Evolutionary conservation across 306 rosid genomes (phyloP).

Genomic region (Corylus avellana): DNA sequence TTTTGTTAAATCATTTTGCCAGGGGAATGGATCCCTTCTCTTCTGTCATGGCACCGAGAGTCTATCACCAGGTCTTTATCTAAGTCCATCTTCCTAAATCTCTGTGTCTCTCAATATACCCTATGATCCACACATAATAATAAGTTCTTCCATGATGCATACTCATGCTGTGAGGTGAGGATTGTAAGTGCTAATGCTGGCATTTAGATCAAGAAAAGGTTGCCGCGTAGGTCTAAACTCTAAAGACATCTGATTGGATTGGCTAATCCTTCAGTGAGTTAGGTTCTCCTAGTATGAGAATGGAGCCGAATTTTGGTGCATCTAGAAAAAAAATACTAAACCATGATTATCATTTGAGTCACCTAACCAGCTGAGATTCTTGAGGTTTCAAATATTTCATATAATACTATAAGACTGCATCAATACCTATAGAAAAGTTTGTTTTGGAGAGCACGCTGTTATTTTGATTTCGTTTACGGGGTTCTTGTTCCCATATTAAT

Average conservation of each 20-base stretch:
- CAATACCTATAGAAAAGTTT: background rate
- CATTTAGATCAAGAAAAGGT: background rate
- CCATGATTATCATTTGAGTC: background rate
- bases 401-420: background rate
- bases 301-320: background rate
- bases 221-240: background rate
- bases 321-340: background rate
- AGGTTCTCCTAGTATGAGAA: background rate
- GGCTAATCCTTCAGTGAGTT: background rate
- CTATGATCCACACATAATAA: background rate
- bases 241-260: background rate
- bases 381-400: background rate
- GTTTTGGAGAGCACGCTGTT: background rate
- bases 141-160: background rate
- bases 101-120: background rate
- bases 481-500: background rate
- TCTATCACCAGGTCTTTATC: conserved; percentile 70
- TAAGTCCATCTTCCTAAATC: background rate
- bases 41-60: conserved; percentile 72
- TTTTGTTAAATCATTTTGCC: conserved; percentile 77
- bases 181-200: background rate
- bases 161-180: background rate
- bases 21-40: conserved; percentile 72
- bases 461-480: background rate
- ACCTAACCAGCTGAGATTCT: background rate